Evolutionary conservation across 2,329 filamentous ascomycete genomes (phyloP), one percentile per base, ranked within the genome.

Genomic region (Apiospora arundinis): DNA sequence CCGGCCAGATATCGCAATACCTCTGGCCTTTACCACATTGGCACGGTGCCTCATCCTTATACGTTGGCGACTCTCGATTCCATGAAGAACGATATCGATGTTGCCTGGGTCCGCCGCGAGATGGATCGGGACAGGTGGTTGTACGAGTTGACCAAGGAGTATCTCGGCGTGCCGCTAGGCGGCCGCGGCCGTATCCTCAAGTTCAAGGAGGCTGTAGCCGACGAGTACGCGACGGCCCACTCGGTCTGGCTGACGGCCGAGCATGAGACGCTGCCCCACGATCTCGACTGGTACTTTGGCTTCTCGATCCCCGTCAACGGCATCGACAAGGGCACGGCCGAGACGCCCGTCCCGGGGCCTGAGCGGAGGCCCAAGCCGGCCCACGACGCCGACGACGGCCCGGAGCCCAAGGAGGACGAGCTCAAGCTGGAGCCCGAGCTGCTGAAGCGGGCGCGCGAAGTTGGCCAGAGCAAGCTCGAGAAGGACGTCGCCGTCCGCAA

Each of bases 31-130:
- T 98, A 95, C 83, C 94, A 92, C 2, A 93, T 99, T 74, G 95
- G 92, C 72, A 93, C 91, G 0, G 92, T 98, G 16, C 95, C 95
- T 0, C 96, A 99, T 80, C 96, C 96, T 0, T 97, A 95, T 84
- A 98, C 95, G 1, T 86, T 94, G 56, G 88, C 91, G 70, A 89
- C 90, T 16, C 85, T 98, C 23, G 87, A 90, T 72, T 87, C 90
- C 74, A 87, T 90, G 71, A 86, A 89, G 52, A 86, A 90, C 2
- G 83, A 86, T 1, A 84, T 93, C 67, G 91, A 92, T 67, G 82
- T 92, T 1, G 81, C 85, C 9, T 92, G 90, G 84, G 88, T 95
- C 73, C 89, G 92, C 65, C 87, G 91, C 71, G 84, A 92, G 70
- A 91, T 92, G 0, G 83, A 86, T 42, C 93, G 95, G 37, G 94